Evolutionary conservation across 1,284 basidiomycete genomes (phyloP).

Genomic region (Hypsizygus ulmarius): DNA sequence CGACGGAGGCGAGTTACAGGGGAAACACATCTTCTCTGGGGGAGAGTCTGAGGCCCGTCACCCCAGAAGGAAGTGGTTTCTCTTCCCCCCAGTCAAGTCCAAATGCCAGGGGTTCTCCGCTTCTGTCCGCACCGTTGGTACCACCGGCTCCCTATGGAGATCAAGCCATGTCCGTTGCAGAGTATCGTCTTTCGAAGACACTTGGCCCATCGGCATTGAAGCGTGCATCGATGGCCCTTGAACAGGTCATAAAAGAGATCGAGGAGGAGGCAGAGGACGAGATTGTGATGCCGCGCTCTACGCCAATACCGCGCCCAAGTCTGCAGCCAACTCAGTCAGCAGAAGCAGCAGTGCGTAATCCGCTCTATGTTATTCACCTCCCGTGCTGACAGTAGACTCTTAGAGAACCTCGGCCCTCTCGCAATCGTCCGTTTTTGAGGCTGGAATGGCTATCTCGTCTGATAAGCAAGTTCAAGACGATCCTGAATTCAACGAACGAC

Average conservation of each 20-base stretch:
- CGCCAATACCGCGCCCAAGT: slow-evolving; percentile 41
- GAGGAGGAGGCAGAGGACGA: slow-evolving; percentile 68
- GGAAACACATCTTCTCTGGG: slow-evolving; percentile 42
- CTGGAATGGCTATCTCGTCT: slow-evolving; percentile 66
- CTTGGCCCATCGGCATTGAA: slow-evolving; percentile 51
- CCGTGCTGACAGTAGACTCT: slow-evolving; percentile 13
- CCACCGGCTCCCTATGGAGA: slow-evolving; percentile 32
- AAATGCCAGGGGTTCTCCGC: slow-evolving; percentile 39
- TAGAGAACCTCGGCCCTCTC: slow-evolving; percentile 32
- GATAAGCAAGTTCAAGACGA: slow-evolving; percentile 50
- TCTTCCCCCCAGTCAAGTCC: slow-evolving; percentile 48
- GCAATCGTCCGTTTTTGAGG: slow-evolving; percentile 42
- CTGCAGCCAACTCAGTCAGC: slow-evolving; percentile 26
- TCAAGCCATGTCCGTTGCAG: slow-evolving; percentile 35
- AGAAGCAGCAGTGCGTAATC: slow-evolving; percentile 25
- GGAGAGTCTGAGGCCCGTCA: slow-evolving; percentile 45
- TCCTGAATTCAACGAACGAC: slow-evolving; percentile 37
- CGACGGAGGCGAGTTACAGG: slow-evolving; percentile 39
- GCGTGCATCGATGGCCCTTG: slow-evolving; percentile 69
- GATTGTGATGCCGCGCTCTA: slow-evolving; percentile 67
- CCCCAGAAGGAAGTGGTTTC: slow-evolving; percentile 47
- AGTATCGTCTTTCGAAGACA: slow-evolving; percentile 47
- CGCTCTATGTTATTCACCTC: slow-evolving; percentile 3
- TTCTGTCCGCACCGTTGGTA: slow-evolving; percentile 39
- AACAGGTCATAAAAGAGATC: slow-evolving; percentile 69